These are phyloP conservation scores for Tolypocladium endophyticum DNA, from an alignment of 2,329 filamentous ascomycete species.

Conservation along the genomic window DNA sequence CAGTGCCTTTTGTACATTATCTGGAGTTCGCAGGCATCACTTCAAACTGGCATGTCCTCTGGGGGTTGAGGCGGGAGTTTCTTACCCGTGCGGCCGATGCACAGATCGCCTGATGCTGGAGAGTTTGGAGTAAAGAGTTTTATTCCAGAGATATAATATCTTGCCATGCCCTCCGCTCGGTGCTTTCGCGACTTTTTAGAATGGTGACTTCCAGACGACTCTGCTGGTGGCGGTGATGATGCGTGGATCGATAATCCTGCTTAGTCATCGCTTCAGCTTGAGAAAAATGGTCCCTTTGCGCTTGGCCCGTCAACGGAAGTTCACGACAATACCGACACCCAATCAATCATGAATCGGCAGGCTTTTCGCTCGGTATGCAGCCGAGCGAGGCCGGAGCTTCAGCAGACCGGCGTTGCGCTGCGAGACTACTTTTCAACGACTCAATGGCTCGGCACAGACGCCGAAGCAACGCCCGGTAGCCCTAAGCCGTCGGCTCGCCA, in stretches of 20 bases:
- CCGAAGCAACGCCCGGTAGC: conserved; percentile 8
- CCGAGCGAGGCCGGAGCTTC: conserved; percentile 23
- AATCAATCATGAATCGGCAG: conserved; percentile 24
- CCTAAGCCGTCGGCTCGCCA: conserved; percentile 14
- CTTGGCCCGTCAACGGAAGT: neutral
- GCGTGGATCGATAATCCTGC: neutral
- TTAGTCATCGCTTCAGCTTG: neutral
- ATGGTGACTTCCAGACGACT: neutral
- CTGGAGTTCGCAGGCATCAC: neutral
- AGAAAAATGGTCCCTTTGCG: neutral
- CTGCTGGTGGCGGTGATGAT: neutral
- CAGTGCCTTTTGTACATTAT: conserved; percentile 2
- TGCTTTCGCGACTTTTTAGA: neutral
- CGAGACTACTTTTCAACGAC: conserved; percentile 26
- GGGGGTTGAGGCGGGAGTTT: neutral
- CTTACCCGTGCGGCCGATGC: neutral
- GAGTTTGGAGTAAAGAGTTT: conserved; percentile 3
- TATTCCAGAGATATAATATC: neutral
- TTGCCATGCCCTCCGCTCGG: neutral
- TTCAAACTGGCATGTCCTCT: neutral
- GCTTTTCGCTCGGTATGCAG: conserved; percentile 25
- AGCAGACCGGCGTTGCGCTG: conserved; percentile 18
- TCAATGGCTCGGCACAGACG: conserved; percentile 20
- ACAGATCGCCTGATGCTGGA: neutral
- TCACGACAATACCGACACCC: neutral